Evolutionary conservation across 352 stramenopile species (phyloP), one percentile per base, ranked within the genome.

Genomic region (Blastocystis sp.): DNA sequence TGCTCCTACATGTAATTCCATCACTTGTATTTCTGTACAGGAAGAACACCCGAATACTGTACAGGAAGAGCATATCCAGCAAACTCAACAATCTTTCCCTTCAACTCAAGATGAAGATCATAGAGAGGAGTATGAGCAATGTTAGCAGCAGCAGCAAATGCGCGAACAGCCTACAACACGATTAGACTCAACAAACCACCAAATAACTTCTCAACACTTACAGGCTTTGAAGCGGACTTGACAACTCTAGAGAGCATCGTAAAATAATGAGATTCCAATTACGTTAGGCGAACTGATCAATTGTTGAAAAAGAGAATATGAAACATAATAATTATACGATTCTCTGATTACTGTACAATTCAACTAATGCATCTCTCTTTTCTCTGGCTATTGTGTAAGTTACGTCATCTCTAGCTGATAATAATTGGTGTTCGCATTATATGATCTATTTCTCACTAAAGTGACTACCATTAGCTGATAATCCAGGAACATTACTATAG

Each of bases 41-140:
- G 54, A 80, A 80, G 49, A 11, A 59, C 69, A 32, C 49, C 54
- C 9, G 69, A 66, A n/a, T 98, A 99, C 88, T 98, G 92, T 63
- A 98, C 95, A 6, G 96, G 96, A 87, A 99, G 95, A 59, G 93
- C 90, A 90, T 98, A 99, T 65, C 96, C 95, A 0, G 95, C 96
- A 90, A 98, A 99, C 67, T 93, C 92, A 52, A 97, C 94, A 93
- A 97, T 96, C 90, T 94, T 91, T 49, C 89, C 88, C 19, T 88
- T 86, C 7, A 90, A 51, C 59, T 75, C 87, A 21, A 83, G 21
- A 83, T 90, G 88, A 24, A 88, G 51, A 24, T 90, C 86, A 39
- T 88, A 90, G 24, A 89, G 16, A 5, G 86, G 67, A 35, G 88
- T 89, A 52, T 89, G 49, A 21, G 54, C 49, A 71, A 66, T 59